Evolutionary conservation across 805 yeast genomes (phyloP).

Genomic region (Kuraishia molischiana): DNA sequence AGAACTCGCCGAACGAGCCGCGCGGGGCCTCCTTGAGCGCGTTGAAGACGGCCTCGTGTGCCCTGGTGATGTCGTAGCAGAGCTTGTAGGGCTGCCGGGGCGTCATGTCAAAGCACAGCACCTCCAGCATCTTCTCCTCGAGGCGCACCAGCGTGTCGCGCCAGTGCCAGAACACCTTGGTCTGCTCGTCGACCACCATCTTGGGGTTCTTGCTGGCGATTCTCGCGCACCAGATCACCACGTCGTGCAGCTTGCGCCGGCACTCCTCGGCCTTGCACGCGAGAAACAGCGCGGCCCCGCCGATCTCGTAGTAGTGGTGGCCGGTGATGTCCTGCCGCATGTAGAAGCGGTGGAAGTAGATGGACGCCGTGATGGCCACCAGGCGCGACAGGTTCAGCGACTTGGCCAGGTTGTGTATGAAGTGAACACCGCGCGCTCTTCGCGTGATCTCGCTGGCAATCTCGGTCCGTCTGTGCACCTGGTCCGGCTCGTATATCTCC

Average conservation of each 20-base stretch:
- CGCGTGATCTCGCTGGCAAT: slow-evolving; percentile 27
- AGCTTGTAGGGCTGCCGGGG: slow-evolving; percentile 28
- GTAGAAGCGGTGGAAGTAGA: slow-evolving; percentile 41
- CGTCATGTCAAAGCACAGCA: slow-evolving; percentile 37
- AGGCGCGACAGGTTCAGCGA: slow-evolving; percentile 35
- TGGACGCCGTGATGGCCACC: slow-evolving; percentile 37
- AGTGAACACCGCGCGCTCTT: slow-evolving; percentile 38
- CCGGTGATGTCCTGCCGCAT: slow-evolving; percentile 30
- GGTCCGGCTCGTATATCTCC: not conserved
- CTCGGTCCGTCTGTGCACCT: slow-evolving; percentile 9
- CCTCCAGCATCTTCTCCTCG: slow-evolving; percentile 35
- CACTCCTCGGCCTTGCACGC: slow-evolving; percentile 48
- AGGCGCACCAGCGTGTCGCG: slow-evolving; percentile 31
- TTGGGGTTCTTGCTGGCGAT: slow-evolving; percentile 32
- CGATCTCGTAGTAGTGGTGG: slow-evolving; percentile 39
- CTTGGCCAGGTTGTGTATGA: slow-evolving; percentile 32
- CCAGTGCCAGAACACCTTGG: slow-evolving; percentile 42
- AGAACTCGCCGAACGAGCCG: slow-evolving; percentile 7
- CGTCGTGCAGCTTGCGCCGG: slow-evolving; percentile 34
- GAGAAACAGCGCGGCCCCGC: slow-evolving; percentile 38
- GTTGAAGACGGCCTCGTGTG: slow-evolving; percentile 6
- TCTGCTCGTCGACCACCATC: slow-evolving; percentile 30
- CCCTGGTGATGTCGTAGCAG: slow-evolving; percentile 6
- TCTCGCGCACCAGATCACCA: slow-evolving; percentile 37
- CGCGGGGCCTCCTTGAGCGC: slow-evolving; percentile 2